These are phyloP conservation scores for Boletellus ananas DNA, from an alignment of 768 basidiomycete genomes.

Conservation along the genomic window DNA sequence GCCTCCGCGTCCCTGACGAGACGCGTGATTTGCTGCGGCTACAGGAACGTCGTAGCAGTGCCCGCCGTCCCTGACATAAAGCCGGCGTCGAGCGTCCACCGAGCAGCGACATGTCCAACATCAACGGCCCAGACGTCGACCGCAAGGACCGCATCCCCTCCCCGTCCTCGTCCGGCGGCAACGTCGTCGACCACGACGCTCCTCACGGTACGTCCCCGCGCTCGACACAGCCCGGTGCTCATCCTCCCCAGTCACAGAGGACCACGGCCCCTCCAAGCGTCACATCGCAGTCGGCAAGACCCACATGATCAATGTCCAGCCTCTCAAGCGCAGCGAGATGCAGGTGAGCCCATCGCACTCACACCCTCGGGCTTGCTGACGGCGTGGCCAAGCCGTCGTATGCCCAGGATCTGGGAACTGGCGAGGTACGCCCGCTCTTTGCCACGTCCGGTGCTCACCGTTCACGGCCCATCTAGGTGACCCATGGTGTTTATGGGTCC, in stretches of 20 bases:
- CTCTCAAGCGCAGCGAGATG: slow-evolving; percentile 82
- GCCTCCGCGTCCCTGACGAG: too few species aligned
- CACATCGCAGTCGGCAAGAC: slow-evolving; percentile 25
- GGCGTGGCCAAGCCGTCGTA: slow-evolving; percentile 69
- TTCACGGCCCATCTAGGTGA: slow-evolving; percentile 42
- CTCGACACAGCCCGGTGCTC: slow-evolving; percentile 4
- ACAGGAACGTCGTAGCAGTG: too few species aligned
- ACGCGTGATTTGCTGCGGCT: too few species aligned
- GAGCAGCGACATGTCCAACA: slow-evolving; percentile 22
- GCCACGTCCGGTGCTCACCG: not conserved
- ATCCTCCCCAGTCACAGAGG: slow-evolving; percentile 58
- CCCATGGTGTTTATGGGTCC: slow-evolving; percentile 84
- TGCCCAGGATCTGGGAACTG: slow-evolving; percentile 80
- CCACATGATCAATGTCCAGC: slow-evolving; percentile 76
- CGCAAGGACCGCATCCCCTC: slow-evolving; percentile 53
- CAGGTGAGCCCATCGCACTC: slow-evolving; percentile 48
- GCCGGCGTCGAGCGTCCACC: slow-evolving; percentile 1
- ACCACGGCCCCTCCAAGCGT: slow-evolving; percentile 36
- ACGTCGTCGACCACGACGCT: slow-evolving; percentile 72
- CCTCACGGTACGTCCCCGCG: slow-evolving; percentile 48
- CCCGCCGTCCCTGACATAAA: too few species aligned
- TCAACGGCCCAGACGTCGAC: slow-evolving; percentile 31
- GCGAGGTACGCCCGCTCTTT: slow-evolving; percentile 39
- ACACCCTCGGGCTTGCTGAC: slow-evolving; percentile 1
- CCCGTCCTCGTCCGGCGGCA: slow-evolving; percentile 40